These are phyloP conservation scores for Exserohilum rostratum DNA, from an alignment of 2,329 filamentous ascomycete species.

Conservation along the genomic window DNA sequence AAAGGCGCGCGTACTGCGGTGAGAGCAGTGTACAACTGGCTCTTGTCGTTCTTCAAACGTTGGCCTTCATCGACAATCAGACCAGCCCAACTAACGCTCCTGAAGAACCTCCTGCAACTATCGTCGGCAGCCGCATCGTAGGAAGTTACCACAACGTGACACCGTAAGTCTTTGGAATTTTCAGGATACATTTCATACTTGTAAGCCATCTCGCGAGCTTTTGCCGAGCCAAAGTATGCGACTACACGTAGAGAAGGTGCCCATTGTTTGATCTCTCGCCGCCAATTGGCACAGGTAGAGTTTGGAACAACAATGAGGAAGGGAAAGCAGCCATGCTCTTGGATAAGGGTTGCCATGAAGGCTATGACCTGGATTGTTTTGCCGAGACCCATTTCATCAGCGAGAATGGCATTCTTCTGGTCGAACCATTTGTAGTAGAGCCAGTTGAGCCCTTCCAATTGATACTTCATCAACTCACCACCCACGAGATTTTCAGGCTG, in stretches of 20 bases:
- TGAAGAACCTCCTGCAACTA: constrained; percentile 69
- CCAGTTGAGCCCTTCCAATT: constrained; percentile 93
- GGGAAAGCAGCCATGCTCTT: constrained; percentile 76
- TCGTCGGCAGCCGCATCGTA: constrained; percentile 87
- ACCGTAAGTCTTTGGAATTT: constrained; percentile 70
- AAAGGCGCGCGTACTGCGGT: constrained; percentile 78
- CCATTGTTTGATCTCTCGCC: constrained; percentile 94
- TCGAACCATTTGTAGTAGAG: constrained; percentile 87
- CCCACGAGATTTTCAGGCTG: constrained; percentile 78
- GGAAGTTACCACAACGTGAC: constrained; percentile 92
- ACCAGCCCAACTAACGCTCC: constrained; percentile 78
- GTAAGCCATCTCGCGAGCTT: constrained; percentile 76
- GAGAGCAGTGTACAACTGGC: constrained; percentile 77
- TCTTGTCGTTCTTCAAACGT: constrained; percentile 90
- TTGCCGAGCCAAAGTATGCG: constrained; percentile 83
- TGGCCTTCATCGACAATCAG: constrained; percentile 95
- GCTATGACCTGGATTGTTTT: constrained; percentile 95
- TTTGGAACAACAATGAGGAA: constrained; percentile 95
- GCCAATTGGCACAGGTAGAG: constrained; percentile 96
- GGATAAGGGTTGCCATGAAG: constrained; percentile 72
- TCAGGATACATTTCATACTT: constrained; percentile 83
- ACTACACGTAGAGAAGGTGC: constrained; percentile 83
- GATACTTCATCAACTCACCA: constrained; percentile 90
- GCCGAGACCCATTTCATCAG: constrained; percentile 97
- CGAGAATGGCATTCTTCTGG: constrained; percentile 84